Conservation (phyloP, 1,139 yeast species). For the Scheffersomyces parashehatae region DNA sequence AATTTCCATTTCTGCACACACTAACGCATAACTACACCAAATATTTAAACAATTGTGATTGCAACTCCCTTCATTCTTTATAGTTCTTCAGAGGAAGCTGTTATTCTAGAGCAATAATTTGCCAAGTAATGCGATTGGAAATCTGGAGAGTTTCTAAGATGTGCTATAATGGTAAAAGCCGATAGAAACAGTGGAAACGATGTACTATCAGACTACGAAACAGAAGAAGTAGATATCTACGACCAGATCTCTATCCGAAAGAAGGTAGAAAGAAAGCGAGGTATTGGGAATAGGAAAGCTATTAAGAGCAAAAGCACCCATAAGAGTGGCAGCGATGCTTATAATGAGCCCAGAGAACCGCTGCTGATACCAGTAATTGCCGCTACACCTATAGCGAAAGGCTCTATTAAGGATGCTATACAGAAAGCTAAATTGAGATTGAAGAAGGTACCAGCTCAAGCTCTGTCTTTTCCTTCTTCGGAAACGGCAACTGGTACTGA, state of each 20-base stretch:
- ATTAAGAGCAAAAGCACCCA: neutral
- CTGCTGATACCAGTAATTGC: neutral
- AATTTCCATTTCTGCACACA: too few species aligned
- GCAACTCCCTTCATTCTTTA: too few species aligned
- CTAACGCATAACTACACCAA: too few species aligned
- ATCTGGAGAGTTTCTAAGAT: neutral
- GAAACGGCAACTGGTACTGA: too few species aligned
- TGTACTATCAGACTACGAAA: conserved; percentile 1
- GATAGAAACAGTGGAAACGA: neutral
- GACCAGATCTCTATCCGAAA: conserved; percentile 8
- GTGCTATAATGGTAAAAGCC: neutral
- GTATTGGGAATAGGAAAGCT: neutral
- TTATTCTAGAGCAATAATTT: too few species aligned
- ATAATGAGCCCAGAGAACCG: neutral
- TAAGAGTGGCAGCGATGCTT: neutral
- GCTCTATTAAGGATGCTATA: neutral
- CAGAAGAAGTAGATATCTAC: conserved; percentile 10
- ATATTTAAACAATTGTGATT: too few species aligned
- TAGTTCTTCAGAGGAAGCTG: too few species aligned
- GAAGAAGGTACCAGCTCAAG: too few species aligned
- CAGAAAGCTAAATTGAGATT: neutral
- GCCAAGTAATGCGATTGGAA: neutral
- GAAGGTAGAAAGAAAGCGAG: neutral
- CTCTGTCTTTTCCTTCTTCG: too few species aligned
- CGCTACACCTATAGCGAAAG: neutral